Conservation (phyloP, 805 yeast genomes). For the Ogataea methanolica region DNA sequence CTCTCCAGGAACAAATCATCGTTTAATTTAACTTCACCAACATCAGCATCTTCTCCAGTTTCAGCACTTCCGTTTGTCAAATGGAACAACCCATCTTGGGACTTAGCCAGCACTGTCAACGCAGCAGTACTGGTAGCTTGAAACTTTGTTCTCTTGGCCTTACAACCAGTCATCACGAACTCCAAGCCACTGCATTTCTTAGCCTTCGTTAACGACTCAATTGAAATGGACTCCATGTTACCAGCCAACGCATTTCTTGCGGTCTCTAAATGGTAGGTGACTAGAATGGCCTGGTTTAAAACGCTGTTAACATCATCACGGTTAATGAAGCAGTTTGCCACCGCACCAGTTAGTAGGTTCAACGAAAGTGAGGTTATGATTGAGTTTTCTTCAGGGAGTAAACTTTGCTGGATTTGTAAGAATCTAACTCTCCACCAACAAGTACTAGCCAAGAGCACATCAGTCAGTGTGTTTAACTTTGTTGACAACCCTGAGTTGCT, state of each 20-base stretch:
- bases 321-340: conserved; percentile 30
- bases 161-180: conserved; percentile 77
- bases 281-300: conserved; percentile 32
- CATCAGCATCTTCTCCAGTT: conserved; percentile 27
- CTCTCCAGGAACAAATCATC: conserved; percentile 77
- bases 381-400: conserved; percentile 56
- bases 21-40: conserved; percentile 58
- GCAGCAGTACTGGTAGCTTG: conserved; percentile 71
- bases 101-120: conserved; percentile 69
- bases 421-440: conserved; percentile 79
- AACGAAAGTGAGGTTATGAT: conserved; percentile 38
- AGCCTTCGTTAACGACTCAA: conserved; percentile 51
- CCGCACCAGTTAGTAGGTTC: conserved; percentile 33
- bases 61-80: neutral
- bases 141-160: conserved; percentile 80
- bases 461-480: conserved; percentile 11
- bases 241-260: conserved; percentile 62
- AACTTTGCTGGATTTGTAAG: conserved; percentile 56
- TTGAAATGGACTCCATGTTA: conserved; percentile 57
- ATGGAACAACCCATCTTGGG: conserved; percentile 27
- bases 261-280: conserved; percentile 57
- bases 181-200: conserved; percentile 55
- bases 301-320: conserved; percentile 26
- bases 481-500: conserved; percentile 14
- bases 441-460: conserved; percentile 41